A percentile compares a stretch with the other conserved stretches of the same genome.
These are phyloP conservation scores for Agastache rugosa DNA, from an alignment of 257 asterid genomes.

Conservation along the genomic window DNA sequence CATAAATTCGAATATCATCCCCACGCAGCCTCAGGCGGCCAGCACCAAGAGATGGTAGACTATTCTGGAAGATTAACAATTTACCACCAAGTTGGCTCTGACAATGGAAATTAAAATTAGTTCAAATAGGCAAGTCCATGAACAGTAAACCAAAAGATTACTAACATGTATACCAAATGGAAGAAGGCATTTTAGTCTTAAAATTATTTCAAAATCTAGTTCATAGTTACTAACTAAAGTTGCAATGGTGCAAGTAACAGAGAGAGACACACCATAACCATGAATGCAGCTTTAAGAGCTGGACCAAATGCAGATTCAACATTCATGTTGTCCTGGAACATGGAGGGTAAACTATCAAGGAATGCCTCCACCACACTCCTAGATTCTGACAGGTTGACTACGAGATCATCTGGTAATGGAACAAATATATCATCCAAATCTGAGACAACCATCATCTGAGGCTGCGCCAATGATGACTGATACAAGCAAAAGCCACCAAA, in stretches of 20 bases:
- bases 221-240: slow-evolving; percentile 5
- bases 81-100: slow-evolving; percentile 99
- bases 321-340: slow-evolving; percentile 89
- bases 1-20: slow-evolving; percentile 82
- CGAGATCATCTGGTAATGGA: slow-evolving; percentile 89
- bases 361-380: slow-evolving; percentile 91
- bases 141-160: slow-evolving; percentile 20
- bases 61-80: slow-evolving; percentile 89
- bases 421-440: slow-evolving; percentile 84
- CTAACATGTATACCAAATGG: slow-evolving; percentile 2
- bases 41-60: slow-evolving; percentile 93
- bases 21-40: slow-evolving; percentile 96
- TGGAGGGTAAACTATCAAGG: slow-evolving; percentile 91
- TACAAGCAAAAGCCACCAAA: slow-evolving; percentile 43
- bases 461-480: slow-evolving; percentile 87
- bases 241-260: slow-evolving; percentile 31
- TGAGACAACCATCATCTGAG: slow-evolving; percentile 91
- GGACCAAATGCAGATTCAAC: slow-evolving; percentile 99
- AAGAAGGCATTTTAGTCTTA: neutral
- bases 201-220: neutral
- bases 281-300: slow-evolving; percentile 89
- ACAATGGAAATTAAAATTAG: slow-evolving; percentile 44
- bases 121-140: slow-evolving; percentile 13
- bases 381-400: slow-evolving; percentile 96
- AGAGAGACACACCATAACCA: slow-evolving; percentile 82